Evolutionary conservation across 73 alveolate species (phyloP), one percentile per base, ranked within the genome.

Genomic region (Blepharisma japonicum): DNA sequence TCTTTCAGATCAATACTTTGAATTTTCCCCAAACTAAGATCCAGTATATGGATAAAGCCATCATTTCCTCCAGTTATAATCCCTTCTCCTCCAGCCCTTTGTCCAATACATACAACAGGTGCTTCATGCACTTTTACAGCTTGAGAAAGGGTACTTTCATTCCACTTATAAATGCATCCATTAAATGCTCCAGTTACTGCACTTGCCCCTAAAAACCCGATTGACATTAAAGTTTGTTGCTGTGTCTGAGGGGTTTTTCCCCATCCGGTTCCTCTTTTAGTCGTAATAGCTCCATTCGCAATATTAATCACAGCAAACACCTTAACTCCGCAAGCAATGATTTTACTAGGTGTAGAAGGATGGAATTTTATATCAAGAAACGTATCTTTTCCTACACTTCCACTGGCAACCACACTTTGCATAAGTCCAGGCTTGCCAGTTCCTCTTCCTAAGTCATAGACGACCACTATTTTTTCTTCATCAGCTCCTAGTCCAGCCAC

Each of bases 391-490:
- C 98, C 94, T 67, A 96, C 95, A 85, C 93, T 94, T 21, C 98
- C 98, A 66, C 91, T 68, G 6, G 98, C 96, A 18, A 84, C 55
- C 25, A 92, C 90, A 56, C 86, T 85, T 0, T 83, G 82, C 79
- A 85, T 89, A 82, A 90, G 77, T 72, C 89, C 84, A 72, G 71
- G 67, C 6, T 85, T 70, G 18, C 66, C 66, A 39, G 56, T 88
- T 56, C 82, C 55, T 81, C 68, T 79, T 77, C 96, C 98, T 84
- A 85, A 27, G 55, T 96, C 97, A 84, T 89, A 96, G n/a, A 96
- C 91, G 68, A 97, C 98, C 45, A 96, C 87, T 56, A 87, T 81
- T 79, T 96, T 98, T 71, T 96, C 98, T 72, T 96, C 99, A 90
- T 95, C 99, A 79, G 92, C 86, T 0, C 97, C 99, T 27, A 92